A percentile compares a stretch with the other conserved stretches of the same genome.
These are phyloP conservation scores for Zychaea mexicana DNA, from an alignment of 371 early-diverging fungal species.

Conservation along the genomic window DNA sequence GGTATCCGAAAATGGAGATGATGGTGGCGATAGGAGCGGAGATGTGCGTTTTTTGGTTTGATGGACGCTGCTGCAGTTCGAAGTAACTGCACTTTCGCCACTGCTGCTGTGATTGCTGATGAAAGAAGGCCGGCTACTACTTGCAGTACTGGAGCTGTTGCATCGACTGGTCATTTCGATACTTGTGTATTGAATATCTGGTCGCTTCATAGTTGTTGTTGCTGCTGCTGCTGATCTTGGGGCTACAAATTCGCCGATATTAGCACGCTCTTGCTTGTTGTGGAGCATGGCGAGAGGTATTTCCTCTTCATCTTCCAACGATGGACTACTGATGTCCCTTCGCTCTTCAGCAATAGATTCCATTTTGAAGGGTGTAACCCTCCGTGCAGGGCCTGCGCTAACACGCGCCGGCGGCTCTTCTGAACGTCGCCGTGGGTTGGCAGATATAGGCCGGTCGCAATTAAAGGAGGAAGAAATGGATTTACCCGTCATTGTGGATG, in stretches of 20 bases:
- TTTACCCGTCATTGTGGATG: neutral
- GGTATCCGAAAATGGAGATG: neutral
- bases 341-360: slow-evolving; percentile 3
- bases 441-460: too few relatives aligned
- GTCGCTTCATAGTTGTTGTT: neutral
- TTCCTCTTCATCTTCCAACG: neutral
- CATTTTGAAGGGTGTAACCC: neutral
- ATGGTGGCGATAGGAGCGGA: neutral
- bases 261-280: too few relatives aligned
- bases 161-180: neutral
- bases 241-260: too few relatives aligned
- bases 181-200: neutral
- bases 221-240: neutral
- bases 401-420: too few relatives aligned
- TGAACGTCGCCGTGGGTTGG: too few relatives aligned
- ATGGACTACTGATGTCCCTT: neutral
- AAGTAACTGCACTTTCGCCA: neutral
- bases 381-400: neutral
- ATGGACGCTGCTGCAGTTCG: neutral
- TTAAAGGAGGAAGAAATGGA: too few relatives aligned
- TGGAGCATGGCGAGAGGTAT: slow-evolving; percentile 3
- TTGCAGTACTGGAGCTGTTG: neutral
- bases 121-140: slow-evolving; percentile 1
- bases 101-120: neutral
- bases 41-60: neutral